Evolutionary conservation across 805 yeast species (phyloP).

Genomic region (Babjeviella inositovora): DNA sequence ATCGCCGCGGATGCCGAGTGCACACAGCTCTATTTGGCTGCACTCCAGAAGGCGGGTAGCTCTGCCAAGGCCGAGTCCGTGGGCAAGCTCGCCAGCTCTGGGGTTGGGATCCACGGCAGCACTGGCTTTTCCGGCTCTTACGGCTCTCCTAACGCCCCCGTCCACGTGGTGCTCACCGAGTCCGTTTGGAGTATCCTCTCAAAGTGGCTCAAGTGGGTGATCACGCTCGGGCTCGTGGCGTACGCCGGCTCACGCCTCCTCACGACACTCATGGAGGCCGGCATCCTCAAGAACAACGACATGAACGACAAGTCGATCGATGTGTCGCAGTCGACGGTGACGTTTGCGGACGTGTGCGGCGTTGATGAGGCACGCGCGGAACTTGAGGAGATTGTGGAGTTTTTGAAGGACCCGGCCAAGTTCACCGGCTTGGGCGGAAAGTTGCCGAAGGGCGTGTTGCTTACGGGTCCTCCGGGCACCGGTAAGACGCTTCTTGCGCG

Average conservation of each 20-base stretch:
- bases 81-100: conserved; percentile 13
- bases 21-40: conserved; percentile 64
- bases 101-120: conserved; percentile 3
- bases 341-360: conserved; percentile 88
- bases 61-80: conserved; percentile 62
- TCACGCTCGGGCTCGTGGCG: conserved; percentile 65
- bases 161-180: conserved; percentile 88
- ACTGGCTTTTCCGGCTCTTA: conserved; percentile 8
- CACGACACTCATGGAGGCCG: conserved; percentile 67
- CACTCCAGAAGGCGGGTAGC: conserved; percentile 66
- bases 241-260: conserved; percentile 73
- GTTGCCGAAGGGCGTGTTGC: conserved; percentile 88
- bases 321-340: conserved; percentile 71
- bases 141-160: conserved; percentile 69
- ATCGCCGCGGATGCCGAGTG: conserved; percentile 74
- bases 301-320: conserved; percentile 69
- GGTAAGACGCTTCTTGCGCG: conserved; percentile 95
- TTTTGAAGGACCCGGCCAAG: conserved; percentile 87
- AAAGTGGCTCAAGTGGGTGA: conserved; percentile 79
- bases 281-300: conserved; percentile 61
- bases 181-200: conserved; percentile 63
- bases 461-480: conserved; percentile 98
- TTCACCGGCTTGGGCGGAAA: conserved; percentile 96
- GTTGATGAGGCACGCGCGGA: conserved; percentile 98
- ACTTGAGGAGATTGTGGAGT: conserved; percentile 95